Evolutionary conservation across 106 monocot genomes (phyloP).

Genomic region (Apostasia ramifera): DNA sequence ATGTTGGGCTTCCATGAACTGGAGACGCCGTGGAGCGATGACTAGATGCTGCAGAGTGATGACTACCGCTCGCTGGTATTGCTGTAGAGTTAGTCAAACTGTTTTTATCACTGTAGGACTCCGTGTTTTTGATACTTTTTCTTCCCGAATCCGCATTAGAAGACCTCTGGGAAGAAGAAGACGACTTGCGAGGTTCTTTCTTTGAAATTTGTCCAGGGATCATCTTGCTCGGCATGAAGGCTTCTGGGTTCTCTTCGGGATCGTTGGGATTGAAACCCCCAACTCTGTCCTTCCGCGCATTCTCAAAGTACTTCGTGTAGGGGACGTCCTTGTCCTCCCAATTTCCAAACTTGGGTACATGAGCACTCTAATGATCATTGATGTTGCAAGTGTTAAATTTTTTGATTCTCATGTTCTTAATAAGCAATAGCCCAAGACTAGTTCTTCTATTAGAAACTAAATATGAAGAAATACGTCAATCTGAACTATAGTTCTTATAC

Average conservation of each 20-base stretch:
- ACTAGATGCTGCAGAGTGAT: too few species aligned
- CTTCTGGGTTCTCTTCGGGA: constrained; percentile 26
- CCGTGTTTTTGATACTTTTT: background rate
- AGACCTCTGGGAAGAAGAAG: background rate
- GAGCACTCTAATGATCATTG: background rate
- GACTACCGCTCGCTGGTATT: too few species aligned
- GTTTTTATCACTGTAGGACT: background rate
- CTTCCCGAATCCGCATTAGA: background rate
- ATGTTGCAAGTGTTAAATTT: too few species aligned
- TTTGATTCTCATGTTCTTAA: too few species aligned
- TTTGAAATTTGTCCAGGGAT: background rate
- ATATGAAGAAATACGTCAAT: too few species aligned
- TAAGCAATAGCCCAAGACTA: too few species aligned
- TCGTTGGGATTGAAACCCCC: constrained; percentile 30
- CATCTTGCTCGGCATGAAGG: constrained; percentile 1
- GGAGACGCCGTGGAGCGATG: too few species aligned
- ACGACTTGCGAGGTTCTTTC: background rate
- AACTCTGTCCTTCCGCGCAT: constrained; percentile 16
- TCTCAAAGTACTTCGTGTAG: constrained; percentile 34
- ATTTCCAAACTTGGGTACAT: constrained; percentile 36
- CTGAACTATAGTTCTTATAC: too few species aligned
- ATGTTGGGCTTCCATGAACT: too few species aligned
- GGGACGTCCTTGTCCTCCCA: constrained; percentile 29
- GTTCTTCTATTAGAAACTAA: too few species aligned
- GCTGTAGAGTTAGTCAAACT: background rate